phyloP scores from a whole-genome alignment of 345 rosid genomes.

The Euphorbia peplus region DNA sequence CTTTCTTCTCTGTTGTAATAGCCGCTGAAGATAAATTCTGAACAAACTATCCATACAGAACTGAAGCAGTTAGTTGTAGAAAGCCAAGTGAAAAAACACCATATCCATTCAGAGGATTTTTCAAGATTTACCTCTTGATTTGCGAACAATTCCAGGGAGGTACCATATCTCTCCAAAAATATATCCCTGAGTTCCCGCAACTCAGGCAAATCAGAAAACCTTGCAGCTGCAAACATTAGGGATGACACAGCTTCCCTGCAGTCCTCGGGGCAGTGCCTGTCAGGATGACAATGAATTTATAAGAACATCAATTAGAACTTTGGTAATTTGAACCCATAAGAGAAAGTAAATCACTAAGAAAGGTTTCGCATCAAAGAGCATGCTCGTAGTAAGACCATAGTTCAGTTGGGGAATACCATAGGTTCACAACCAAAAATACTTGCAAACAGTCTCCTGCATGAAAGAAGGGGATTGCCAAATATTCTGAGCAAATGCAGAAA shows the following conservation, averaged over 20 bases:
- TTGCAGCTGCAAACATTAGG: constrained; percentile 90
- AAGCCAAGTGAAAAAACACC: constrained; percentile 2
- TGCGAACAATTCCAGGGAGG: constrained; percentile 59
- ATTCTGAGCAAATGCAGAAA: background rate
- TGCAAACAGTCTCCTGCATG: background rate
- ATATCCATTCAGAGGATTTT: constrained; percentile 2
- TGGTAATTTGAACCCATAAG: background rate
- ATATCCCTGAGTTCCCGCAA: constrained; percentile 79
- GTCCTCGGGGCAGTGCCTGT: constrained; percentile 88
- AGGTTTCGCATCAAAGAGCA: background rate
- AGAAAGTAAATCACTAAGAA: background rate
- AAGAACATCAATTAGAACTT: background rate
- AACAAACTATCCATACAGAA: constrained; percentile 48
- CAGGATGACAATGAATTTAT: constrained; percentile 7
- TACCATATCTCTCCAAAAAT: constrained; percentile 74
- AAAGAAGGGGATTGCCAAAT: background rate
- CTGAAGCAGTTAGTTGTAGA: constrained; percentile 20
- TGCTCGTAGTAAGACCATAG: background rate
- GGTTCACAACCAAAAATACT: background rate
- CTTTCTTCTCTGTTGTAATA: constrained; percentile 54
- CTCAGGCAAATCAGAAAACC: constrained; percentile 91
- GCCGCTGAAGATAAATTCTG: constrained; percentile 58
- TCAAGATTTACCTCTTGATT: constrained; percentile 61
- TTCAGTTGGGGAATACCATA: background rate
- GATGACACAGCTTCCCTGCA: constrained; percentile 81